Evolutionary conservation across 2,329 filamentous ascomycete genomes (phyloP).

Genomic region (Teratosphaeria nubilosa): DNA sequence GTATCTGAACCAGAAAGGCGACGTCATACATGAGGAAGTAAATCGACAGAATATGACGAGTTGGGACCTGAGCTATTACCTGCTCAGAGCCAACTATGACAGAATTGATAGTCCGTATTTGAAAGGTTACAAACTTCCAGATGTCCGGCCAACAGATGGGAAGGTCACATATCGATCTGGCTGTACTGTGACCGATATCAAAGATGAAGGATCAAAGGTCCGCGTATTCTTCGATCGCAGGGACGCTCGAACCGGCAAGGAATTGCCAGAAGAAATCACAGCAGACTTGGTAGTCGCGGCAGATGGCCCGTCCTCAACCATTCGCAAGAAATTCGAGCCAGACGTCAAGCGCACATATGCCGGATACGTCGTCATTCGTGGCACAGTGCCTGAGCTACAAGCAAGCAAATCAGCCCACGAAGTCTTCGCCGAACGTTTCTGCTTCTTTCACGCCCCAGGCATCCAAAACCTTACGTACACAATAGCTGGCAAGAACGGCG

Average conservation of each 20-base stretch:
- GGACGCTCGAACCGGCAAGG: conserved; percentile 12
- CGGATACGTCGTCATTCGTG: conserved; percentile 25
- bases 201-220: conserved; percentile 19
- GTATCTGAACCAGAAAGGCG: conserved; percentile 17
- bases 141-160: conserved; percentile 13
- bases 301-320: conserved; percentile 30
- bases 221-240: conserved; percentile 16
- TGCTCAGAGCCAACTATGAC: conserved; percentile 39
- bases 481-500: conserved; percentile 34
- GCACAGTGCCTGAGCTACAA: conserved; percentile 25
- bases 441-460: conserved; percentile 28
- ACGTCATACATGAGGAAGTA: conserved; percentile 19
- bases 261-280: conserved; percentile 9
- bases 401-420: conserved; percentile 23
- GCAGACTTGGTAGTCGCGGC: conserved; percentile 35
- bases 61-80: conserved; percentile 37
- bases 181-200: conserved; percentile 20
- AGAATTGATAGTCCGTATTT: conserved; percentile 24
- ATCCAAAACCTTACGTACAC: conserved; percentile 30
- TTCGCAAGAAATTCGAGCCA: conserved; percentile 20
- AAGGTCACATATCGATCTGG: conserved; percentile 22
- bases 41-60: conserved; percentile 38
- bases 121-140: conserved; percentile 12
- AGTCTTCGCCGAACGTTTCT: conserved; percentile 31
- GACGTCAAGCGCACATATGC: conserved; percentile 22